Evolutionary conservation across 257 asterid species (phyloP), one percentile per base, ranked within the genome.

Genomic region (Solanum chiquidenum): DNA sequence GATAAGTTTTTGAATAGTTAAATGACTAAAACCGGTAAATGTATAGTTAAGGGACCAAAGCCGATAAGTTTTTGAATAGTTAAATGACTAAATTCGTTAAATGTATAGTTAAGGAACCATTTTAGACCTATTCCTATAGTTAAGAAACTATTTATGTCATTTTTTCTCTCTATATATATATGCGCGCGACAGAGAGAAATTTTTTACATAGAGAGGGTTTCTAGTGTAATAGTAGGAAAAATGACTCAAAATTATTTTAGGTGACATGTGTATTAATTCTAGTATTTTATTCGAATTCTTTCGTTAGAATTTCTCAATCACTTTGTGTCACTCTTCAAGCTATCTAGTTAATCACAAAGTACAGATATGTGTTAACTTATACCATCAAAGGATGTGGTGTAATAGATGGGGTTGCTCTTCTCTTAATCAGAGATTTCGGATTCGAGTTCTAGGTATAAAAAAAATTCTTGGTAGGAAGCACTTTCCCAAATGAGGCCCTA

Each of bases 401-500:
- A 42, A 0, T 42, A 3, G 46, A 42, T 42, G 13, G 3, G 0
- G 4, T 0, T 10, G 46, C 0, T 9, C 0, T 2, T 55, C 4
- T 55, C n/a, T 55, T 55, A 55, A 18, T 0, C 4, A 55, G 1
- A 55, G 10, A 25, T 55, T 20, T 55, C 0, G 4, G 0, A 9
- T 55, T 55, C 64, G 2, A 55, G n/a, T 18, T 0, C 3, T 52
- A 16, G 62, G 9, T 52, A 16, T 16, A 44, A 16, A 52, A 52
- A 49, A 52, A 16, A 16, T 0, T 52, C 60, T 52, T 52, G 62
- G 0, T 52, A 52, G n/a, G 9, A 52, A 52, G 4, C 62, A 52
- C n/a, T 52, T 52, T 0, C 55, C 8, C 7, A 4, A 2, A 52
- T 6, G 1, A 2, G 4, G 4, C 62, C 9, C 4, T 52, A 52